Evolutionary conservation across 305 asterid species (phyloP), one percentile per base, ranked within the genome.

Genomic region (Fraxinus xanthoxyloides): DNA sequence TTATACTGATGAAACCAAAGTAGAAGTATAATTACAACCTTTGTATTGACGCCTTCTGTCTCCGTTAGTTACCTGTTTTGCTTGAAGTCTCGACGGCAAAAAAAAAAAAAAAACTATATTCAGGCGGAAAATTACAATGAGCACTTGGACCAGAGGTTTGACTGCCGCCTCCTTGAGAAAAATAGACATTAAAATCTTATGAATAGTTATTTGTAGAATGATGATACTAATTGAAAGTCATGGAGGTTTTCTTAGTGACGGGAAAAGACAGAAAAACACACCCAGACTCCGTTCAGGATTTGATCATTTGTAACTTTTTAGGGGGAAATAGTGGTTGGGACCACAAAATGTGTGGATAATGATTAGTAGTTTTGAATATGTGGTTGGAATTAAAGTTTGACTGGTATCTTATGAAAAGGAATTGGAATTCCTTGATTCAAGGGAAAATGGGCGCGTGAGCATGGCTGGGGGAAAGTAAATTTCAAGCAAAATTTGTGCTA

Each of bases 21-120:
- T 32, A 30, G 72, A 82, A 78, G 46, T 43, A 73, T 1, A 21
- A 82, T 76, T 36, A 77, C 90, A 77, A 95, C 98, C 99, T 94
- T 82, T 89, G 84, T 94, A 96, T n/a, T 94, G 97, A 46, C 83
- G 97, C 84, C 88, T 92, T 82, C 89, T 93, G 90, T 94, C 98
- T 81, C 89, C 92, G 40, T 86, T 84, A 65, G 84, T 77, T 2
- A 80, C 77, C 86, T 94, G 99, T 86, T 91, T 96, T 59, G 97
- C 99, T 88, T 96, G 99, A 85, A 96, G 99, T 87, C 99, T 92
- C 4, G 99, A 87, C 99, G 94, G 97, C 89, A 85, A 83, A 21
- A 81, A 74, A 85, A 81, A 74, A 85, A 81, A 80, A 63, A 17
- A 46, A 46, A 8, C 54, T 72, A 48, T 17, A 63, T 75, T 51